Evolutionary conservation across 768 basidiomycete genomes (phyloP), one percentile per base, ranked within the genome.

Genomic region (Leucocoprinus birnbaumii): DNA sequence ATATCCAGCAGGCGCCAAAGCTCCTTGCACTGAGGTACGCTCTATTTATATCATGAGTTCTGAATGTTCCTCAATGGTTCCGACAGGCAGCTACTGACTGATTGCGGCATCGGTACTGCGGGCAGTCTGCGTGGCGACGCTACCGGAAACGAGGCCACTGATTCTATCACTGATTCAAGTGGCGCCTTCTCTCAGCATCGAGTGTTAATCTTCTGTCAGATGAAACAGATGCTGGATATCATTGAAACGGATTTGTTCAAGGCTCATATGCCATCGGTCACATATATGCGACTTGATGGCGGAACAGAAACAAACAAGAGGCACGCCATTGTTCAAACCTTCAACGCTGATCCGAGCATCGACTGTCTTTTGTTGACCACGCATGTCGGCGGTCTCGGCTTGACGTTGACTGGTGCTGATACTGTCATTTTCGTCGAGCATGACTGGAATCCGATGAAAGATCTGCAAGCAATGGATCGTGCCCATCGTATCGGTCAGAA

Each of bases 371-470:
- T 99, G 9, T 78, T 99, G 54, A 99, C 97, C 1, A 99, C 97
- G 0, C 94, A 95, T 62, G 96, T 99, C 43, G 97, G 97, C 54
- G 97, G 97, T 2, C 75, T 99, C 24, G 97, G 97, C 6, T 73
- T 99, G 65, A 99, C 96, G 18, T 73, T 99, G 59, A 99, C 97
- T 0, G 96, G 97, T 19, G 97, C 97, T 6, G 97, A 99, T 67
- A 99, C 97, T 0, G 97, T 99, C 55, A 97, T 99, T 59, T 99
- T 99, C 63, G 93, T 99, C 50, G 97, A 99, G 67, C 97, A 99
- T 63, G 97, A 99, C 68, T 99, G 97, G 97, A 99, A 99, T 68
- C 97, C 97, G 6, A 97, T 96, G 94, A 98, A 98, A 69, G 97
- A 99, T 74, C 73, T 98, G 5, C 97, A 99, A 66, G 97, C 97